Base-by-base conservation (phyloP, 495 filamentous ascomycete genomes). In the Penicillium turbatum region DNA sequence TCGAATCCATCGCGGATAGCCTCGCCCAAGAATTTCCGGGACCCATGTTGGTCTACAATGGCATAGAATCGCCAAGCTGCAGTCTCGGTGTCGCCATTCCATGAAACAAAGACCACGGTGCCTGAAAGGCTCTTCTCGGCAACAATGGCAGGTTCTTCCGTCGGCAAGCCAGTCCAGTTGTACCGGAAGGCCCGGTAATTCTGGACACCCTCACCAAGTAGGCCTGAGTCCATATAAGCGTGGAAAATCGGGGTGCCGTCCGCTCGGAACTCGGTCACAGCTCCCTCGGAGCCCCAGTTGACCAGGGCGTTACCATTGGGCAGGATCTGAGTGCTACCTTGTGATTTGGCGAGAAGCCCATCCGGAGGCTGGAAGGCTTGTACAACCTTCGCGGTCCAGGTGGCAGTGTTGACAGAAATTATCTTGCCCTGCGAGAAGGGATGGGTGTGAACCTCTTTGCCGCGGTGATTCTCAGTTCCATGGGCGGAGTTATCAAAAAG, bases 261-360 rank as follows among this genome's bases (percentile, higher is more conserved):
- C 0, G 65, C 48, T 3, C 65, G 69, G 62, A 77, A 82, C 57
- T 85, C 81, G 2, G 78, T 82, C 51, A 82, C 59, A 7, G 75
- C 76, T 0, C 78, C 75, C 19, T 74, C 70, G 2, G 75, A 77
- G 10, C 82, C 81, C 79, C 78, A 83, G 49, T 80, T 79, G 13
- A 83, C 73, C 0, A 82, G 63, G 2, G 72, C 70, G 40, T 82
- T 81, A 26, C 78, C 79, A 36, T 73, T 73, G 1, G 79, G 76
- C 0, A 84, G 69, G 6, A 79, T 57, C 55, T 84, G 83, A 3
- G 76, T 75, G 57, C 75, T 81, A 1, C 82, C 81, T 56, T 84
- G 81, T 2, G 77, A 80, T 30, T 78, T 81, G 32, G 77, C 73
- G 2, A 78, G 63, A n/a, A 77, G 72, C 13, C 66, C 67, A 51